Percentiles rank a stretch among this genome's conserved stretches.
phyloP scores from a whole-genome alignment of 1,284 basidiomycete genomes.

The Ustilago curta region DNA sequence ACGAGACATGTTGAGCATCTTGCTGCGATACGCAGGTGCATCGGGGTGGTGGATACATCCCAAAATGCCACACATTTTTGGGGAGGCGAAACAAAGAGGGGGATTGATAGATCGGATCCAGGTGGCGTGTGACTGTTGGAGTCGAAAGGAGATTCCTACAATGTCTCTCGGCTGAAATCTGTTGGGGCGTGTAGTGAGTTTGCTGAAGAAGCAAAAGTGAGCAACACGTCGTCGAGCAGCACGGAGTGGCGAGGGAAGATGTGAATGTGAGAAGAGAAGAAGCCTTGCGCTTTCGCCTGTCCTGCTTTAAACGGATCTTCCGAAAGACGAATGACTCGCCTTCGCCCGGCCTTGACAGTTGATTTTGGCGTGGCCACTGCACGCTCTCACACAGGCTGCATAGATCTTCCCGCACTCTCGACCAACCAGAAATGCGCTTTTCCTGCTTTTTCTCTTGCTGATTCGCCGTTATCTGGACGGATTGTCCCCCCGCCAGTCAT shows the following conservation, averaged over 20 bases:
- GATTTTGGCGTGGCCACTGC: neutral
- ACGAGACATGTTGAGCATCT: constrained; percentile 68
- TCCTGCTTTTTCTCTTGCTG: neutral
- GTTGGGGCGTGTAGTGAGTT: neutral
- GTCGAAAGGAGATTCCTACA: neutral
- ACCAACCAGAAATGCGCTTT: constrained; percentile 7
- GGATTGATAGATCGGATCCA: neutral
- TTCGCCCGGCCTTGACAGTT: neutral
- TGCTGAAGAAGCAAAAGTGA: neutral
- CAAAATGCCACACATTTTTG: constrained; percentile 67
- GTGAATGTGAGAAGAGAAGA: neutral
- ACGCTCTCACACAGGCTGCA: neutral
- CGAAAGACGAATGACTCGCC: constrained; percentile 6
- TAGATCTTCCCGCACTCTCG: constrained; percentile 5
- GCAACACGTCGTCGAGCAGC: neutral
- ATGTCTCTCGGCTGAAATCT: neutral
- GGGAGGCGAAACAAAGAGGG: too few relatives aligned
- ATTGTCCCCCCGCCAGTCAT: neutral
- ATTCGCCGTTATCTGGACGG: neutral
- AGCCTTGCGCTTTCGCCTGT: too few relatives aligned
- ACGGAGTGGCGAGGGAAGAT: constrained; percentile 3
- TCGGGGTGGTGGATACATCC: constrained; percentile 67
- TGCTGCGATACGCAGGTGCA: constrained; percentile 63
- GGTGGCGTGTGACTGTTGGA: neutral
- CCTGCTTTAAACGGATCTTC: constrained; percentile 5